Evolutionary conservation across 2,329 filamentous ascomycete species (phyloP).

Genomic region (Polytolypa hystricis): DNA sequence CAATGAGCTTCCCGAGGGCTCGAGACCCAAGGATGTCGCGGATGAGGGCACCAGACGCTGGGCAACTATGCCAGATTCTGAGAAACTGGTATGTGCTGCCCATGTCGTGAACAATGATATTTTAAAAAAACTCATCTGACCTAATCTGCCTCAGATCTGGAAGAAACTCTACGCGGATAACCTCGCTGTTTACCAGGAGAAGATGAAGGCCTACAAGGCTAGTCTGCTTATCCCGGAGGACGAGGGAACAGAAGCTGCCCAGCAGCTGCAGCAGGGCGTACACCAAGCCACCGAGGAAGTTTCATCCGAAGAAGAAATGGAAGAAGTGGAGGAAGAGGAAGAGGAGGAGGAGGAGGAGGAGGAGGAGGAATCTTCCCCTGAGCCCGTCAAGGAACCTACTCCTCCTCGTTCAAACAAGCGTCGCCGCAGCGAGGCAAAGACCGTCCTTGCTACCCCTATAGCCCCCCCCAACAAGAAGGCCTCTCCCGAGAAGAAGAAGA

Average conservation of each 20-base stretch:
- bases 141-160: conserved; percentile 36
- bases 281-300: conserved; percentile 25
- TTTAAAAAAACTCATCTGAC: too few species aligned
- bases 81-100: conserved; percentile 55
- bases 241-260: conserved; percentile 29
- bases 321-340: conserved; percentile 20
- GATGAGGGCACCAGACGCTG: conserved; percentile 79
- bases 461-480: conserved; percentile 26
- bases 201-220: conserved; percentile 47
- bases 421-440: conserved; percentile 30
- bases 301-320: conserved; percentile 22
- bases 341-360: conserved; percentile 22
- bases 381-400: conserved; percentile 31
- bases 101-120: conserved; percentile 6
- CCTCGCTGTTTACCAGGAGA: conserved; percentile 45
- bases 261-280: conserved; percentile 32
- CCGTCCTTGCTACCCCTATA: conserved; percentile 22
- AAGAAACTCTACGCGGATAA: conserved; percentile 48
- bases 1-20: conserved; percentile 60
- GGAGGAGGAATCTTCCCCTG: conserved; percentile 23
- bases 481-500: conserved; percentile 25
- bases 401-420: conserved; percentile 33
- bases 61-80: conserved; percentile 60
- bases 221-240: conserved; percentile 35
- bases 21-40: conserved; percentile 76